Evolutionary conservation across 2,329 filamentous ascomycete genomes (phyloP).

Genomic region (Fusarium sp.): DNA sequence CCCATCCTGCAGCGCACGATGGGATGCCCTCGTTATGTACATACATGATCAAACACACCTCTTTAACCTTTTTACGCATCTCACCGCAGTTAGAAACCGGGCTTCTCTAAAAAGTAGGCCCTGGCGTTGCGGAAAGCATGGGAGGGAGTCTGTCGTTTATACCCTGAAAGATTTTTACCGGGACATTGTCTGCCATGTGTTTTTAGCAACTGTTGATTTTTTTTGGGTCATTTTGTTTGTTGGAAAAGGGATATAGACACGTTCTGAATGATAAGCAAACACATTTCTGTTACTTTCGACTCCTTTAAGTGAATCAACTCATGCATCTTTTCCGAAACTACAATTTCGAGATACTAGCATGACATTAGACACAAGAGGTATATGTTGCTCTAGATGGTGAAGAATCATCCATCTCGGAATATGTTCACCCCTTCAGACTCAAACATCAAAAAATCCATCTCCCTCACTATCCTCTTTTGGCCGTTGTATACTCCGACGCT

Average conservation of each 20-base stretch:
- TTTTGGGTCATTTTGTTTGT: slow-evolving; percentile 19
- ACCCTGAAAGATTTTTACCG: slow-evolving; percentile 28
- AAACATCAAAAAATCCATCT: neutral
- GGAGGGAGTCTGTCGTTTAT: slow-evolving; percentile 40
- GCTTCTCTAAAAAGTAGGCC: neutral
- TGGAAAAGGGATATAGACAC: slow-evolving; percentile 23
- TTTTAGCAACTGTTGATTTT: neutral
- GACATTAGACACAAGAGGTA: neutral
- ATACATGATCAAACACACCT: slow-evolving; percentile 6
- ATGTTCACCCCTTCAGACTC: neutral
- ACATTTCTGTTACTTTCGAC: slow-evolving; percentile 14
- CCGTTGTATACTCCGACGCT: slow-evolving; percentile 31
- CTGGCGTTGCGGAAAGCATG: slow-evolving; percentile 30
- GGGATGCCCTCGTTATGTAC: slow-evolving; percentile 19
- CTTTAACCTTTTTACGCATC: neutral
- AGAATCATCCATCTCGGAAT: neutral
- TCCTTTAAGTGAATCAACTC: neutral
- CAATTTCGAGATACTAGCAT: neutral
- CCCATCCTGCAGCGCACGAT: slow-evolving; percentile 28
- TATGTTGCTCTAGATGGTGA: slow-evolving; percentile 1
- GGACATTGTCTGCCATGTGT: neutral
- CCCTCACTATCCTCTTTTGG: slow-evolving; percentile 11
- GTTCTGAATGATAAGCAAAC: slow-evolving; percentile 39
- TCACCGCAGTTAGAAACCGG: slow-evolving; percentile 14
- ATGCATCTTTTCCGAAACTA: neutral